These are phyloP conservation scores for Cynara cardunculus DNA, from an alignment of 129 eudicot genomes.

Conservation along the genomic window DNA sequence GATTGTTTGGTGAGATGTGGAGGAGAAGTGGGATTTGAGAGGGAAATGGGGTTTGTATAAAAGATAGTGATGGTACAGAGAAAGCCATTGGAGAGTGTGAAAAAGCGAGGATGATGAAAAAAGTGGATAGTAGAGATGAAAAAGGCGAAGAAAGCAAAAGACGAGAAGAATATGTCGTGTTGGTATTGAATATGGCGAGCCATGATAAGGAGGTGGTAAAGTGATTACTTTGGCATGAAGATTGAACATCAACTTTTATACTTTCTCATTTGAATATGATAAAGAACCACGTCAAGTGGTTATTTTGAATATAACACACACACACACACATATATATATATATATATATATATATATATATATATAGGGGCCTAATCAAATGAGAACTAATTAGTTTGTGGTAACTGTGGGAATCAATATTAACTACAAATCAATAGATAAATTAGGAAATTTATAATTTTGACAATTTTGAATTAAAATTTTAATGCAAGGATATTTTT, in stretches of 20 bases:
- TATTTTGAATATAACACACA: too few relatives aligned
- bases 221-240: constrained; percentile 64
- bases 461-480: too few relatives aligned
- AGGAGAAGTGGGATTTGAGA: constrained; percentile 19
- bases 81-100: constrained; percentile 25
- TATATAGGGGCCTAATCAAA: too few relatives aligned
- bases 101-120: constrained; percentile 19
- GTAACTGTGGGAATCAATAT: too few relatives aligned
- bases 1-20: constrained; percentile 16
- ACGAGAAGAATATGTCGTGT: constrained; percentile 27
- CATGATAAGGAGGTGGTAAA: constrained; percentile 16
- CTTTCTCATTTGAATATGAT: too few relatives aligned
- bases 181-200: constrained; percentile 19
- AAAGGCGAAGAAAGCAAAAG: constrained; percentile 37
- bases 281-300: too few relatives aligned
- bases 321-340: too few relatives aligned
- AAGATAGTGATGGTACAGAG: constrained; percentile 15
- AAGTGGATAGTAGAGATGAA: constrained; percentile 17
- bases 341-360: too few relatives aligned
- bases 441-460: too few relatives aligned
- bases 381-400: too few relatives aligned
- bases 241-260: not conserved
- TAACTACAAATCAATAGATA: too few relatives aligned
- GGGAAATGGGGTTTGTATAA: constrained; percentile 1
- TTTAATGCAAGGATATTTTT: too few relatives aligned